Base-by-base conservation (phyloP, 768 basidiomycete species). In the Agaricus bisporus region DNA sequence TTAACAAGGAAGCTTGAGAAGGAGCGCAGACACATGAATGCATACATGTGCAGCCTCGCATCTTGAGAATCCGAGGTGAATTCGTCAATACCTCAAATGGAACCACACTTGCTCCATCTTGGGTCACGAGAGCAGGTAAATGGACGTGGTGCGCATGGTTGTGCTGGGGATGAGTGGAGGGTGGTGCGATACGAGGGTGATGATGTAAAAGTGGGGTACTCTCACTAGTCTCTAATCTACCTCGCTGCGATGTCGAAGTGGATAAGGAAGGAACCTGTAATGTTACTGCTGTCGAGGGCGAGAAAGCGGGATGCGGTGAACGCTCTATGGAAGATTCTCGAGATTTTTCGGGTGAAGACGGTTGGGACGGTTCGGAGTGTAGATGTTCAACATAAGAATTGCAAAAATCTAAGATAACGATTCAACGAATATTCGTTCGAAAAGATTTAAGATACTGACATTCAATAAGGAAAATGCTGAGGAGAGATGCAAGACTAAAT, bases 381-480 rank as follows among this genome's bases (percentile, higher is more conserved):
- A 91, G 75, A 49, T 73, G 75, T 50, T 90, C 82, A 11, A 90
- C 90, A 59, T 82, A 90, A 2, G 85, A 77, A 0, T 85, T 88
- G 17, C 88, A 90, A 42, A 81, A 66, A 61, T 88, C 90, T 91
- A n/a, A n/a, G n/a, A n/a, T n/a, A n/a, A n/a, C n/a, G n/a, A 60
- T 5, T 15, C 32, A 39, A 56, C 56, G 17, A 28, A 32, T 26
- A 12, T 51, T 36, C 11, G 20, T 8, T 41, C 5, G 9, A 48
- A 43, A 26, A 46, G 29, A 29, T 5, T 7, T 29, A 29, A 28
- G 56, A 1, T 9, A 71, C 86, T 36, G 64, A 86, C 90, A 91
- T 80, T 92, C 90, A 28, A 92, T 69, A 5, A 89, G 66, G 64
- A 92, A 92, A 36, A 92, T 92, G 10, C 73, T 58, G 41, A 91